Evolutionary conservation across 345 rosid species (phyloP).

Genomic region (Melastoma malabathricum): DNA sequence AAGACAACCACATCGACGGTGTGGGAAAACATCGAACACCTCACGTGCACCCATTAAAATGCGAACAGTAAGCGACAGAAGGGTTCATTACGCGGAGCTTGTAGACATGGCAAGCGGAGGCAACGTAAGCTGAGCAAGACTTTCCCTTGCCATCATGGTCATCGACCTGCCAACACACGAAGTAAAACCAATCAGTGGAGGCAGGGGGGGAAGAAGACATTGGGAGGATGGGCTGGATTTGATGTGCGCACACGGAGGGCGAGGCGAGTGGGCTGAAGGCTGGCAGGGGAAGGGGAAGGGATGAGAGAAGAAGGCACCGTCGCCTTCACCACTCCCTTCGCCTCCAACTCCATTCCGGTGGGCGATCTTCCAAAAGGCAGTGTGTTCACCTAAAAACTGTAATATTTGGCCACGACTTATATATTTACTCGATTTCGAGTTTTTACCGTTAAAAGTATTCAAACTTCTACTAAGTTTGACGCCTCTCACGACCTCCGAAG

Average conservation of each 20-base stretch:
- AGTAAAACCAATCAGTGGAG: not conserved
- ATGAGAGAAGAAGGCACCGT: conserved; percentile 33
- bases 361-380: too few species aligned
- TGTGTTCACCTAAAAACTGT: too few species aligned
- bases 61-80: not conserved
- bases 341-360: conserved; percentile 19
- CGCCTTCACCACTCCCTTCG: conserved; percentile 39
- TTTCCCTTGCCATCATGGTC: conserved; percentile 28
- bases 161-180: not conserved
- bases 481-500: too few species aligned
- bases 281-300: conserved; percentile 46
- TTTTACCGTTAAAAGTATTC: too few species aligned
- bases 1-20: too few species aligned
- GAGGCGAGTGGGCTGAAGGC: conserved; percentile 53
- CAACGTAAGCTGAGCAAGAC: conserved; percentile 45
- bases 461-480: too few species aligned
- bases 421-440: too few species aligned
- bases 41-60: not conserved
- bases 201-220: not conserved
- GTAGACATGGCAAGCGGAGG: conserved; percentile 49
- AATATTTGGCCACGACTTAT: too few species aligned
- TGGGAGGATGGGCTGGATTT: not conserved
- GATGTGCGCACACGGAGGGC: conserved; percentile 36
- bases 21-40: not conserved
- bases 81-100: conserved; percentile 21